These are phyloP conservation scores for Phoma sp. DNA, from an alignment of 2,329 filamentous ascomycete genomes.

Conservation along the genomic window DNA sequence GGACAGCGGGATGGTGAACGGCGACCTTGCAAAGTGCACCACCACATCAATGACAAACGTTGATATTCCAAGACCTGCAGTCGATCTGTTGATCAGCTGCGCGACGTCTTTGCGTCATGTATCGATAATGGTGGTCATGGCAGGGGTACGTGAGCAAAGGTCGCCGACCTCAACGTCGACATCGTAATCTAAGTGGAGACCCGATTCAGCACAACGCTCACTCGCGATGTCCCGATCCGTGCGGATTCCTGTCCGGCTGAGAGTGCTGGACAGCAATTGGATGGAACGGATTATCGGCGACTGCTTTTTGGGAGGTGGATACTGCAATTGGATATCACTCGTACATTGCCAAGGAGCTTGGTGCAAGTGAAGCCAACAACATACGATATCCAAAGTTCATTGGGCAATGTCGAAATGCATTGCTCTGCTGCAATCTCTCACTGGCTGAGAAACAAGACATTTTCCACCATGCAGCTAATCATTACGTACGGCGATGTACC, in stretches of 20 bases:
- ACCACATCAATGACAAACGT: background rate
- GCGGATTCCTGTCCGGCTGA: background rate
- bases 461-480: conserved; percentile 5
- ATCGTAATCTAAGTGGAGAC: conserved; percentile 7
- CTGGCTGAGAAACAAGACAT: background rate
- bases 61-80: background rate
- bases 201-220: conserved; percentile 4
- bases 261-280: background rate
- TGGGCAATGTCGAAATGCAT: background rate
- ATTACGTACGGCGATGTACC: conserved; percentile 5
- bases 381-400: background rate
- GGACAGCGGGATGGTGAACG: background rate
- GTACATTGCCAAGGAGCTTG: background rate
- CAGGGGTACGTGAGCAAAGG: conserved; percentile 2
- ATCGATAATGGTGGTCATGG: background rate
- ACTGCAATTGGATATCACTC: background rate
- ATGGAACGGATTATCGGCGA: background rate
- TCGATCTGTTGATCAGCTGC: conserved; percentile 14
- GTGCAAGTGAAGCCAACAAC: conserved; percentile 1
- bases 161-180: conserved; percentile 16
- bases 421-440: background rate
- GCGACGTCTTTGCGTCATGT: conserved; percentile 4
- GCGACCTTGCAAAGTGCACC: background rate
- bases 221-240: conserved; percentile 11
- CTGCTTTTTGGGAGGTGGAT: background rate